A percentile compares a stretch with the other conserved stretches of the same genome.
phyloP scores from a whole-genome alignment of 2,329 filamentous ascomycete species.

The Colletotrichum echinochloae region DNA sequence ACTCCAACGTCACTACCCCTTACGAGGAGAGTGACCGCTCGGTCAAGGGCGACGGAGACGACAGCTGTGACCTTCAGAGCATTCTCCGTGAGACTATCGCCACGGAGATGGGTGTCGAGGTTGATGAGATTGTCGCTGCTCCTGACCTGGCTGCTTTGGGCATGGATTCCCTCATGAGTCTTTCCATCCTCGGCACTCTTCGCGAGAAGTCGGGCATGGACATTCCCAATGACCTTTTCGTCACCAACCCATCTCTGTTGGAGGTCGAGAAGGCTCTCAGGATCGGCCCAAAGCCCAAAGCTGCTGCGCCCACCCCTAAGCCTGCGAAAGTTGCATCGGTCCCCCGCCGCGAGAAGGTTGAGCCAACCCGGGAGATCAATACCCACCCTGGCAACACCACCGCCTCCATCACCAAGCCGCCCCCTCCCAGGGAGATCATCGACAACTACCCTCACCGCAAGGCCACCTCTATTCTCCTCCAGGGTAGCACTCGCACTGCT shows the following conservation, averaged over 20 bases:
- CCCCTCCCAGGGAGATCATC: constrained; percentile 50
- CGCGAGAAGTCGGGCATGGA: constrained; percentile 65
- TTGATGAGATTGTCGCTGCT: constrained; percentile 69
- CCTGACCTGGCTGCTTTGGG: constrained; percentile 67
- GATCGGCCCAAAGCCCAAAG: constrained; percentile 57
- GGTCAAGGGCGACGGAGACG: constrained; percentile 55
- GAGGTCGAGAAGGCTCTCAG: constrained; percentile 75
- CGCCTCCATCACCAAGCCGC: constrained; percentile 61
- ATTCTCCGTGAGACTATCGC: constrained; percentile 75
- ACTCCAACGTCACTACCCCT: constrained; percentile 65
- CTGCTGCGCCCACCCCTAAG: constrained; percentile 47
- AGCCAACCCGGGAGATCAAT: constrained; percentile 45
- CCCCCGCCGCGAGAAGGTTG: constrained; percentile 37
- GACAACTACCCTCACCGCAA: constrained; percentile 64
- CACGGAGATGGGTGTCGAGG: constrained; percentile 78
- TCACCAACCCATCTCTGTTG: constrained; percentile 71
- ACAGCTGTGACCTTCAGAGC: constrained; percentile 56
- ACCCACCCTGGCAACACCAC: constrained; percentile 53
- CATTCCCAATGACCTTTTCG: constrained; percentile 71
- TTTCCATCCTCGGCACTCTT: constrained; percentile 66
- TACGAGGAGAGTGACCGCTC: constrained; percentile 65
- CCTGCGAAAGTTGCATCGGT: constrained; percentile 45
- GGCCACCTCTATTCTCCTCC: constrained; percentile 59
- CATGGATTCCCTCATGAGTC: constrained; percentile 69
- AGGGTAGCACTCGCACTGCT: constrained; percentile 60